Base-by-base conservation (phyloP, 116 monocot species). In the Posidonia oceanica region DNA sequence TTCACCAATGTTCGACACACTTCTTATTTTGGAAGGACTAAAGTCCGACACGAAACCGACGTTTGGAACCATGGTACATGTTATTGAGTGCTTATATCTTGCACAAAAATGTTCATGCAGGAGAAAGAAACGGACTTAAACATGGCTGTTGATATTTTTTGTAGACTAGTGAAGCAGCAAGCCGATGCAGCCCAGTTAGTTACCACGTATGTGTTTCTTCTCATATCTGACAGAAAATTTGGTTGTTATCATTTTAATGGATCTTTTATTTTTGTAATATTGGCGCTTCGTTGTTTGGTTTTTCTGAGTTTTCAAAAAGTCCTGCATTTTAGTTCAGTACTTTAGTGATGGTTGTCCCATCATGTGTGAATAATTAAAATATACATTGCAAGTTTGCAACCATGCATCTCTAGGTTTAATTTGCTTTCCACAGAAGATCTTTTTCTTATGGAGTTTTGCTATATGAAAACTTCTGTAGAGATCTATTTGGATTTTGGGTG, bases 71-170 rank as follows among this genome's bases (percentile, higher is more conserved):
- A 29, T 29, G 29, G 29, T 29, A 29, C 29, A 29, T 29, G 29
- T 29, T 29, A 29, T 29, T 29, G 0, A 29, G 29, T 29, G 29
- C 29, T 29, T 29, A 29, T 29, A 29, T 29, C 29, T 29, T 29
- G 29, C 16, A 17, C 29, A 17, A 23, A 39, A 69, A 69, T 79
- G 14, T 71, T 20, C 61, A 8, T 83, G 83, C 89, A 98, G 98
- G 98, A 93, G 65, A 98, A 98, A 84, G 98, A 98, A 88, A 85
- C 3, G 8, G 83, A 87, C 13, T 80, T 98, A 64, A 92, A 90
- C 74, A 82, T 82, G 80, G 87, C 93, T 52, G 89, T 98, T 74
- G 90, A 98, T 80, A 60, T 77, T 61, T 98, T 98, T 68, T 92
- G 92, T 89, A 89, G 83, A 86, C 79, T 98, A 89, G 82, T 93